Base-by-base conservation (phyloP, 2,329 filamentous ascomycete genomes). In the Neonectria hederae region DNA sequence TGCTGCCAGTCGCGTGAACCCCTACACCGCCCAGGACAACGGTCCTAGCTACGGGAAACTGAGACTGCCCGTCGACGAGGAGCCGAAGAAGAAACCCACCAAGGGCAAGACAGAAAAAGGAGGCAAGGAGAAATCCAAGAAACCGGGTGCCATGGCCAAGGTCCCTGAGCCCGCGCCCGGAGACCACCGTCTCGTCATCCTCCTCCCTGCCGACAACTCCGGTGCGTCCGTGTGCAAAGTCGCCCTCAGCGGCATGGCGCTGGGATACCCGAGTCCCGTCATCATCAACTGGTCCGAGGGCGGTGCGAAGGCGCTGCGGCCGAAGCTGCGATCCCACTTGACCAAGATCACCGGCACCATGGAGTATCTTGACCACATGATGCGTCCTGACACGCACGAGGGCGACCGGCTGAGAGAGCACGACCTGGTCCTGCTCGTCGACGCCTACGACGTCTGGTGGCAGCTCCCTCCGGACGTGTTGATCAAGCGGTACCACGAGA, bases 391-490 rank as follows among this genome's bases (percentile, higher is more conserved):
- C 1, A 55, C 68, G 1, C 26, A 65, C 0, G 52, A 59, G 14
- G 66, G 63, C 2, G 59, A 72, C 14, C 60, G 45, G 9, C 54
- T 74, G 0, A 43, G 55, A 1, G 73, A 74, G 1, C 35, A 75
- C 6, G 75, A 76, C 22, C 49, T 76, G 0, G 51, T 75, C 9
- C 56, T 75, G 0, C 40, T 76, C 5, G 66, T 69, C 3, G 75
- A 76, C 19, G 69, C 73, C 1, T 70, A 72, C 9, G 75, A 76
- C 6, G 57, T 70, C 6, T 76, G 75, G 74, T 76, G 75, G 14
- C 75, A 76, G 19, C 73, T 76, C 0, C 71, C 75, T 0, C 72
- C 74, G 1, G 67, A 70, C 0, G 49, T 76, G 0, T 65, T 76
- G 4, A 63, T 76, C 17, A 57, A 72, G 3, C 69, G 75, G 14